Evolutionary conservation across 2,329 filamentous ascomycete genomes (phyloP).

Genomic region (Proliferodiscus dingleyae): DNA sequence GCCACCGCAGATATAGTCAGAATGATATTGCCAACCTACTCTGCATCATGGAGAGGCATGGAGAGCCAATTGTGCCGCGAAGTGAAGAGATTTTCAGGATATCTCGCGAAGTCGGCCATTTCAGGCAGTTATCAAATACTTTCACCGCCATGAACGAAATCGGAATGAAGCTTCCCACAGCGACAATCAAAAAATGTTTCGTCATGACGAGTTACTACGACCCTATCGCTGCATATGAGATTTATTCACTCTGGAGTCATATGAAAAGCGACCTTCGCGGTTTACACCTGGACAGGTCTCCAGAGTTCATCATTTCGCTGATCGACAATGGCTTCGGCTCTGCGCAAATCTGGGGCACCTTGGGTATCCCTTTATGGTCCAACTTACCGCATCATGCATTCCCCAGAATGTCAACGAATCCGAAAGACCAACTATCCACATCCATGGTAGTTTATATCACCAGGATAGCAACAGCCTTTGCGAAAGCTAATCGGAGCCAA

Average conservation of each 20-base stretch:
- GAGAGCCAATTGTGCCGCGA: constrained; percentile 4
- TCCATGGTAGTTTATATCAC: constrained; percentile 17
- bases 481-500: constrained; percentile 9
- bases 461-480: constrained; percentile 27
- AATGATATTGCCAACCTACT: constrained; percentile 10
- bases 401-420: neutral
- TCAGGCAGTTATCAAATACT: constrained; percentile 6
- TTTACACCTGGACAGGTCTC: constrained; percentile 12
- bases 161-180: constrained; percentile 8
- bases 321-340: constrained; percentile 6
- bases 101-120: constrained; percentile 8
- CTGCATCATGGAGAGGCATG: constrained; percentile 10
- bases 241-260: constrained; percentile 9
- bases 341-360: constrained; percentile 18
- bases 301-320: constrained; percentile 21
- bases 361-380: constrained; percentile 18
- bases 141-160: constrained; percentile 8
- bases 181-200: constrained; percentile 9
- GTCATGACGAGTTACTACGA: constrained; percentile 12
- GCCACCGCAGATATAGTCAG: neutral
- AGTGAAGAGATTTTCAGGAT: constrained; percentile 11
- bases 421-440: constrained; percentile 8
- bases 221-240: constrained; percentile 5
- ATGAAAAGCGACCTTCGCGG: constrained; percentile 3
- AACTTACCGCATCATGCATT: neutral